These are phyloP conservation scores for Parafenestella ontariensis DNA, from an alignment of 2,329 filamentous ascomycete genomes.

Conservation along the genomic window DNA sequence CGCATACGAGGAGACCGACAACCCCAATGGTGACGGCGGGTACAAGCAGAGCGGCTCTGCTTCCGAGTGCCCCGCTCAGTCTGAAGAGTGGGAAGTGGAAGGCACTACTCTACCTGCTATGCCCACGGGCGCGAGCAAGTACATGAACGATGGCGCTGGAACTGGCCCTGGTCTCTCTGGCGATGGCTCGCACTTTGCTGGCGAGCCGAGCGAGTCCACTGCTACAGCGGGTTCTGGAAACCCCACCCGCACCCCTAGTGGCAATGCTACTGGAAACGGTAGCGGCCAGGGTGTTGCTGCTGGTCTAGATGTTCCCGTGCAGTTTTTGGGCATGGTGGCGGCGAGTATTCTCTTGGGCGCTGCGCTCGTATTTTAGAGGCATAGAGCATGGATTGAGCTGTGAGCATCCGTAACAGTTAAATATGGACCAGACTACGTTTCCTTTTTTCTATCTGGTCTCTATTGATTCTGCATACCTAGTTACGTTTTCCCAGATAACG, in stretches of 20 bases:
- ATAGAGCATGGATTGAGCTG: conserved; percentile 1
- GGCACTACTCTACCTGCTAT: conserved; percentile 63
- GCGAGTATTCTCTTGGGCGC: conserved; percentile 43
- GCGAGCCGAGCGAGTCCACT: conserved; percentile 35
- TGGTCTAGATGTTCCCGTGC: conserved; percentile 35
- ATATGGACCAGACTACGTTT: conserved; percentile 9
- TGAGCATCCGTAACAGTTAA: conserved; percentile 6
- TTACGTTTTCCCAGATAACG: too few relatives aligned
- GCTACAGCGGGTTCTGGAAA: conserved; percentile 39
- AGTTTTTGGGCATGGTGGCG: conserved; percentile 38
- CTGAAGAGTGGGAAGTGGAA: conserved; percentile 63
- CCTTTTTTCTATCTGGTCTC: background rate
- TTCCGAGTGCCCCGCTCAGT: conserved; percentile 62
- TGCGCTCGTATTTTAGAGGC: conserved; percentile 38
- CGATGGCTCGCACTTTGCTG: conserved; percentile 48
- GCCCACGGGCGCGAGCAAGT: conserved; percentile 62
- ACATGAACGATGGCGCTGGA: conserved; percentile 65
- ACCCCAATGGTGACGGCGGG: conserved; percentile 64
- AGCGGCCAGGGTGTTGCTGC: conserved; percentile 27
- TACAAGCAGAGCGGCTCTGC: conserved; percentile 62
- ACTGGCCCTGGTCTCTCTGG: conserved; percentile 63
- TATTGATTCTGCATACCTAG: too few relatives aligned
- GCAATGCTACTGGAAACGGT: conserved; percentile 8
- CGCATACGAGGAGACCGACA: conserved; percentile 58
- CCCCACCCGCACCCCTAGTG: conserved; percentile 32